Base-by-base conservation (phyloP, 805 yeast genomes). In the Grigorovia jiainica region DNA sequence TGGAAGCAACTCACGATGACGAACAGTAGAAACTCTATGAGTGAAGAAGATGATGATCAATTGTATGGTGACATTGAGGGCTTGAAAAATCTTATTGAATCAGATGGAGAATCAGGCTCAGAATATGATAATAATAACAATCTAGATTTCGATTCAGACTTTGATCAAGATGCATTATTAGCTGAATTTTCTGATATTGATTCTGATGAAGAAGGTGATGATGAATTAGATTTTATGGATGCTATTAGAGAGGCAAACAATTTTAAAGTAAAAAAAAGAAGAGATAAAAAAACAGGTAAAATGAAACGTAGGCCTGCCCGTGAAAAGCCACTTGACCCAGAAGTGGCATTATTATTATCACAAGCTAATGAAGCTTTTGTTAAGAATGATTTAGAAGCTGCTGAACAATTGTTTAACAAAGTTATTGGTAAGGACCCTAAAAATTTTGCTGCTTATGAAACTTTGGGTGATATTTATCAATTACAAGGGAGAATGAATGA, bases 321-420 rank as follows among this genome's bases (percentile, higher is more conserved):
- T 15, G 59, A 58, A 31, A 61, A 69, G 39, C 75, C 75, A 19
- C 52, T 78, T 46, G 80, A 80, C 49, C 95, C 89, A 0, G 95
- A 84, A 57, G 83, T 86, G 3, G 69, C 80, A 38, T 66, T 69
- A 31, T 55, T 79, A 42, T 59, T 86, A 18, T 78, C 90, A 8
- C 70, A 71, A 49, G 96, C 95, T 1, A 83, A 86, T 53, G 87
- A 80, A 50, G 84, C 87, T 0, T 87, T 80, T 67, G 95, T 83
- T 1, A 57, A 72, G 24, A 71, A 72, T 38, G 81, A 82, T 51
- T 69, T 74, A 16, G 74, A 71, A 24, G 68, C 64, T 1, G 90
- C 94, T 0, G 72, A 75, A 49, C 63, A 72, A 39, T 56, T 72
- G 39, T 89, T 73, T 60, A 65, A 69, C 49, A 85, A 76, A 46